Base-by-base conservation (phyloP, 768 basidiomycete species). In the Lanmaoa pseudosensibilis region DNA sequence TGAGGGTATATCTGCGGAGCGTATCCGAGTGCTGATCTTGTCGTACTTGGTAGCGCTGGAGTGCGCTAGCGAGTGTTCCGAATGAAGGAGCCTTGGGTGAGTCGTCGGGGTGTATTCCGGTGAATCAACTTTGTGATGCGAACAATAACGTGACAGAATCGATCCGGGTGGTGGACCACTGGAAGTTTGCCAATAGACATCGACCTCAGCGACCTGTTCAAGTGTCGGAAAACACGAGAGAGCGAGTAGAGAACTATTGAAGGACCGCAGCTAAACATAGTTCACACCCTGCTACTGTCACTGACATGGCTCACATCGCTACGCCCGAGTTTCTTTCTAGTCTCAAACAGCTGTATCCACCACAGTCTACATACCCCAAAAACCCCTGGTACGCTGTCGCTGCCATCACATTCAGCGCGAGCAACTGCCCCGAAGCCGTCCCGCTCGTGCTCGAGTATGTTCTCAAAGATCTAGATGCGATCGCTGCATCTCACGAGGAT, bases 331-430 rank as follows among this genome's bases (percentile, higher is more conserved):
- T 83, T 66, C 73, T 85, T 8, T 57, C 68, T 45, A 65, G 66
- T 19, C 68, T 85, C 54, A 80, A 80, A 58, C 68, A 73, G 2
- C 54, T 80, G 2, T 84, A 79, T 64, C 83, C 84, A 23, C 49
- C 64, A 19, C 48, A 57, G 25, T 38, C 50, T 10, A 50, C 32
- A 18, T 64, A 62, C 54, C 56, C 75, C 13, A 48, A 65, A 4
- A 83, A 78, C 52, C 80, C 85, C 10, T 88, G 86, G 86, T 83
- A 80, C 55, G 74, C 86, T 41, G 72, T 86, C 33, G 77, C 83
- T 3, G 78, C 80, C 9, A 80, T 84, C 33, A 75, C 80, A 1
- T 85, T 85, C 65, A 78, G 77, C 56, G 80, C 83, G 8, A 78
- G 80, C 64, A 88, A 88, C 61, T 71, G 72, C 34, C 79, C 85